A percentile compares a stretch with the other conserved stretches of the same genome.
Evolutionary conservation across 1,284 basidiomycete genomes (phyloP).

Genomic region (Cutaneotrichosporon arboriforme): DNA sequence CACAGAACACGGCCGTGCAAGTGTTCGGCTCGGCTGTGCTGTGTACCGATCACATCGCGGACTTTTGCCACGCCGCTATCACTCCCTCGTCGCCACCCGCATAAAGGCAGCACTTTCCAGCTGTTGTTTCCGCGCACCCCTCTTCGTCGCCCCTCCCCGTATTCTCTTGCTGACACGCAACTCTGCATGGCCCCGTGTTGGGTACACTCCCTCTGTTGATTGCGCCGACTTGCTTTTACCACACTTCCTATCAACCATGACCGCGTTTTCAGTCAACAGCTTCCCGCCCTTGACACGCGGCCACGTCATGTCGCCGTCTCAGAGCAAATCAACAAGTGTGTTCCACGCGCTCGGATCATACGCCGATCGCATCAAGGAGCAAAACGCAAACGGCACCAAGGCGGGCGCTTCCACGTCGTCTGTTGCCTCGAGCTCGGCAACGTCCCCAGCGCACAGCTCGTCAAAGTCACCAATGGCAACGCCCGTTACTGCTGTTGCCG

Average conservation of each 20-base stretch:
- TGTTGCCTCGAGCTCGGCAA: slow-evolving; percentile 5
- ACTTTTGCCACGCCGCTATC: too few species aligned
- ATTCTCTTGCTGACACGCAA: neutral
- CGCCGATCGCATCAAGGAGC: slow-evolving; percentile 37
- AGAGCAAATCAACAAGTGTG: slow-evolving; percentile 28
- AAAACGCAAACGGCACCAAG: neutral
- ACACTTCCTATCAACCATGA: too few species aligned
- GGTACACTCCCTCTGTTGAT: too few species aligned
- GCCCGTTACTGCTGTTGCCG: too few species aligned
- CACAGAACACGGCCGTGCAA: too few species aligned
- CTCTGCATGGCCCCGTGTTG: neutral
- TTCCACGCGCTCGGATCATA: slow-evolving; percentile 46
- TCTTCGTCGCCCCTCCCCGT: neutral
- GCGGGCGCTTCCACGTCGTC: slow-evolving; percentile 5
- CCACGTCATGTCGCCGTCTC: slow-evolving; percentile 8
- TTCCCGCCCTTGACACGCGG: neutral
- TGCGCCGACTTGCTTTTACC: too few species aligned
- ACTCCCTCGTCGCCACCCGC: too few species aligned
- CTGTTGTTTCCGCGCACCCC: neutral
- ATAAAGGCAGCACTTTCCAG: too few species aligned
- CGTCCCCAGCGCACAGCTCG: slow-evolving; percentile 3
- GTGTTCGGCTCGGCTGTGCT: too few species aligned
- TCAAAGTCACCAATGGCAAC: slow-evolving; percentile 2
- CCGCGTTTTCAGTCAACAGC: neutral
- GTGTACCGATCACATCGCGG: too few species aligned